These are phyloP conservation scores for cucumber (Cucumis sativus) DNA, from an alignment of 306 rosid species.

Conservation along the genomic window Cucumber_9930_V3 NC_026658.2:2706001-2706500, in stretches of 20 bases:
- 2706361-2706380: background rate
- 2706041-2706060: conserved; percentile 52
- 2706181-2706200: background rate
- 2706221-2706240: background rate
- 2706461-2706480: conserved; percentile 71
- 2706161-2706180: background rate
- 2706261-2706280: background rate
- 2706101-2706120: conserved; percentile 86
- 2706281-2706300: background rate
- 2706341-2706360: background rate
- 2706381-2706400: background rate
- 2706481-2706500: conserved; percentile 77
- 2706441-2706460: conserved; percentile 72
- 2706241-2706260: background rate
- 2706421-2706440: background rate
- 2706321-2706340: background rate
- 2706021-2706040: conserved; percentile 17
- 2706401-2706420: background rate
- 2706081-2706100: conserved; percentile 93
- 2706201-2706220: background rate
- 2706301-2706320: background rate
- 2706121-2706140: conserved; percentile 17
- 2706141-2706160: background rate
- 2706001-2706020: conserved; percentile 19
- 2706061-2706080: conserved; percentile 73